Evolutionary conservation across 2,329 filamentous ascomycete species (phyloP).

Genomic region (Penicillium sp.): DNA sequence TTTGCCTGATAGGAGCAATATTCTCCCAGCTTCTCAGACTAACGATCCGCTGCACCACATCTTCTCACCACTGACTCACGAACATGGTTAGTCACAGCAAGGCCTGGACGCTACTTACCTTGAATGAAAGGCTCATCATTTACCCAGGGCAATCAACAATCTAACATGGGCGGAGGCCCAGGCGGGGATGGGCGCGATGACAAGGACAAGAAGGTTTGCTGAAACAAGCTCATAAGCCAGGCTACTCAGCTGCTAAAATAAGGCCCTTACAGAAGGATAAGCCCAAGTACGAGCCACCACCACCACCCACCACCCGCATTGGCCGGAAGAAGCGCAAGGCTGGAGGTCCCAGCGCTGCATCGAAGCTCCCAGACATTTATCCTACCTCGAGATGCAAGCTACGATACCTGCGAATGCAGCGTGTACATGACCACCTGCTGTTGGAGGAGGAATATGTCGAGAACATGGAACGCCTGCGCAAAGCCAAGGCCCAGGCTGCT

Average conservation of each 20-base stretch:
- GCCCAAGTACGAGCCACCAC: conserved; percentile 98
- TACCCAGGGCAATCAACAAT: conserved; percentile 55
- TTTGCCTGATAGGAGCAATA: too few species aligned
- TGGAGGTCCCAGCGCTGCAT: conserved; percentile 84
- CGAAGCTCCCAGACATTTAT: conserved; percentile 89
- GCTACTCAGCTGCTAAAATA: conserved; percentile 10
- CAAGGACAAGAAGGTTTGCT: conserved; percentile 82
- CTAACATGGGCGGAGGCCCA: conserved; percentile 70
- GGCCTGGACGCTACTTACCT: conserved; percentile 4
- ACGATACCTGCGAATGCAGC: conserved; percentile 93
- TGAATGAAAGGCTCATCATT: conserved; percentile 18
- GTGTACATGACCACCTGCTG: conserved; percentile 93
- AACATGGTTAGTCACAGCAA: conserved; percentile 31
- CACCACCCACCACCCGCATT: conserved; percentile 91
- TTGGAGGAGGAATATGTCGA: conserved; percentile 98
- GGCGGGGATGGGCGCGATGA: conserved; percentile 72
- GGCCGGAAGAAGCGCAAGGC: conserved; percentile 98
- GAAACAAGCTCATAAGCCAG: not conserved
- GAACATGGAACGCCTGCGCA: conserved; percentile 93
- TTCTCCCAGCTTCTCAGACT: not conserved
- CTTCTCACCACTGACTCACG: conserved; percentile 19
- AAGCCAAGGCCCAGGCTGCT: conserved; percentile 68
- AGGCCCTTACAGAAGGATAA: conserved; percentile 77
- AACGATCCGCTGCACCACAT: conserved; percentile 9
- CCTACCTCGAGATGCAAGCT: conserved; percentile 97